Conservation (phyloP, 2,329 filamentous ascomycete species). For the Sclerotinia borealis region DNA sequence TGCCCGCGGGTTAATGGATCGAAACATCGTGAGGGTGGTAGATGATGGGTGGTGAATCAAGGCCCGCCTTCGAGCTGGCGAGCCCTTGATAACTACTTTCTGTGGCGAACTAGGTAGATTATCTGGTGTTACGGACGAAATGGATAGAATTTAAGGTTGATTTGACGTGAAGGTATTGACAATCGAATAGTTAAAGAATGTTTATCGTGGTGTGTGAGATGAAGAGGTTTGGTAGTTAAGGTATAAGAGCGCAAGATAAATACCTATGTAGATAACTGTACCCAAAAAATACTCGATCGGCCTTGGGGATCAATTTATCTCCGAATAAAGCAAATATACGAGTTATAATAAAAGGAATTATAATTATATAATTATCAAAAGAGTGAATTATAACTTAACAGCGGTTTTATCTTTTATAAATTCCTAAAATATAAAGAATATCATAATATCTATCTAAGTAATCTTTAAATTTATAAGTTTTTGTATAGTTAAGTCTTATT, state of each 20-base stretch:
- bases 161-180: not conserved
- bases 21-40: constrained; percentile 27
- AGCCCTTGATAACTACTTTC: constrained; percentile 17
- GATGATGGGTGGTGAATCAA: constrained; percentile 15
- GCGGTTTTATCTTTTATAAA: not conserved
- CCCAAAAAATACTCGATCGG: constrained; percentile 4
- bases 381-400: too few relatives aligned
- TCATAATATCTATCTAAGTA: not conserved
- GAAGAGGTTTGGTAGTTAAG: not conserved
- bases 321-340: constrained; percentile 5
- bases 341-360: not conserved
- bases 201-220: not conserved
- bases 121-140: not conserved
- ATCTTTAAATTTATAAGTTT: not conserved
- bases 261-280: not conserved
- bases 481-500: too few relatives aligned
- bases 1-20: constrained; percentile 20
- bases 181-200: not conserved
- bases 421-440: not conserved
- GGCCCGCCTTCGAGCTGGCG: constrained; percentile 28
- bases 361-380: too few relatives aligned
- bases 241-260: not conserved
- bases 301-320: constrained; percentile 1
- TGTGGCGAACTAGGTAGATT: not conserved
- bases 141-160: not conserved